Evolutionary conservation across 2,329 filamentous ascomycete species (phyloP).

Genomic region (Cladosporium sp.): DNA sequence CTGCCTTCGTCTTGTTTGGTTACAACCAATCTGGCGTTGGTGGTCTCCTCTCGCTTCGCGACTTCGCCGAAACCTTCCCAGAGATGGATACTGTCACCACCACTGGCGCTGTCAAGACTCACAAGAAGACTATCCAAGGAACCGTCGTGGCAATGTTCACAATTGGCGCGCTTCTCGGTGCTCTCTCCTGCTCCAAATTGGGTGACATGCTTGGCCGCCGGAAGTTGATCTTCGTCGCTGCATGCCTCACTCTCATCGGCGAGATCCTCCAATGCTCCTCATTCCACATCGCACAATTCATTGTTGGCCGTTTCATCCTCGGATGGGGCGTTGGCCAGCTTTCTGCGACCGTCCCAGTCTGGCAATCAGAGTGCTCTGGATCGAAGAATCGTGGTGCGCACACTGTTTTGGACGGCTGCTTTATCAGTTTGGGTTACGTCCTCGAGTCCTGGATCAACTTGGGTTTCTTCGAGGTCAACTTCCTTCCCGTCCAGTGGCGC

Average conservation of each 20-base stretch:
- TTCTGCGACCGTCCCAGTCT: slow-evolving; percentile 51
- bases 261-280: slow-evolving; percentile 50
- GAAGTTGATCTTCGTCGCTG: slow-evolving; percentile 19
- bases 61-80: slow-evolving; percentile 49
- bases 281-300: slow-evolving; percentile 45
- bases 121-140: slow-evolving; percentile 49
- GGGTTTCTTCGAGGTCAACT: slow-evolving; percentile 42
- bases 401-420: slow-evolving; percentile 47
- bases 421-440: slow-evolving; percentile 48
- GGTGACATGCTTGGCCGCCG: slow-evolving; percentile 19
- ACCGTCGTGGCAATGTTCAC: slow-evolving; percentile 48
- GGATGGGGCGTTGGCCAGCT: slow-evolving; percentile 54
- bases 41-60: slow-evolving; percentile 44
- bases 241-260: slow-evolving; percentile 48
- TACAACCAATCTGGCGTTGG: slow-evolving; percentile 56
- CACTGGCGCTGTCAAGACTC: slow-evolving; percentile 43
- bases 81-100: slow-evolving; percentile 48
- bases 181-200: slow-evolving; percentile 45
- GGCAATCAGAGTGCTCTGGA: slow-evolving; percentile 50
- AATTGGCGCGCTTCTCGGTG: slow-evolving; percentile 49
- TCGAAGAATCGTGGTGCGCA: slow-evolving; percentile 43
- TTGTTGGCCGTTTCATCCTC: slow-evolving; percentile 51
- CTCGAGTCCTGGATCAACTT: slow-evolving; percentile 52
- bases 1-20: slow-evolving; percentile 51
- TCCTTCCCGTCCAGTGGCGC: slow-evolving; percentile 44